These are phyloP conservation scores for Drosera capensis DNA, from an alignment of 148 eudicot genomes.

Conservation along the genomic window DNA sequence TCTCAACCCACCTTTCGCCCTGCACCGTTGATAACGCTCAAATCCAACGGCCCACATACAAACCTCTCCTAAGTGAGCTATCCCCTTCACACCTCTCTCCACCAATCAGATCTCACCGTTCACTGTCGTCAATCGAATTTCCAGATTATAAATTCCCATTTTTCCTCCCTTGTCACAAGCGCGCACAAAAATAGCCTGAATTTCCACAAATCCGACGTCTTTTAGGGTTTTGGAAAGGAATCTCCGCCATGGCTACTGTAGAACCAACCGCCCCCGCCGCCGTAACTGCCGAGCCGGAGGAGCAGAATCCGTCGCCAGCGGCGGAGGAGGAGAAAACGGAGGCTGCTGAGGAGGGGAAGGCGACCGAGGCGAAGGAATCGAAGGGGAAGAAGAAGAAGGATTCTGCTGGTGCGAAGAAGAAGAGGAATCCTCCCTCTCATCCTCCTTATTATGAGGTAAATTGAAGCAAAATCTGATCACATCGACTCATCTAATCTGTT, in stretches of 20 bases:
- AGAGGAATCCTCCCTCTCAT: conserved; percentile 19
- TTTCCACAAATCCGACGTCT: too few relatives aligned
- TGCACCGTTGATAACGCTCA: conserved; percentile 24
- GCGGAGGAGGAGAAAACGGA: conserved; percentile 17
- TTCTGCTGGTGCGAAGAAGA: conserved; percentile 13
- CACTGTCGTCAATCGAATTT: conserved; percentile 3
- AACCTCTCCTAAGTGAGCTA: conserved; percentile 9
- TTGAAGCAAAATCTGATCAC: not conserved
- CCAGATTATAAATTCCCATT: conserved; percentile 40
- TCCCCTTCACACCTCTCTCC: conserved; percentile 13
- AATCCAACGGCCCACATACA: conserved; percentile 22
- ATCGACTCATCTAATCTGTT: not conserved
- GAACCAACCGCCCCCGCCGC: conserved; percentile 19
- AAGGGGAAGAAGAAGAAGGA: conserved; percentile 32
- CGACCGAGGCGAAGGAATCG: conserved; percentile 18
- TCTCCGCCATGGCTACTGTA: conserved; percentile 34
- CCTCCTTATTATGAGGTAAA: conserved; percentile 47
- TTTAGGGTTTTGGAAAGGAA: not conserved
- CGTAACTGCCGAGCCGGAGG: conserved; percentile 10
- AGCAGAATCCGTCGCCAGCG: conserved; percentile 11
- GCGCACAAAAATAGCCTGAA: too few relatives aligned
- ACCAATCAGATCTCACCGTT: conserved; percentile 22
- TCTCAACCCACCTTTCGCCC: conserved; percentile 1
- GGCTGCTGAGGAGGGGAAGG: conserved; percentile 10
- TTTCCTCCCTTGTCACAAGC: conserved; percentile 1